Evolutionary conservation across 306 rosid genomes (phyloP).

Genomic region (Pachyrhizus erosus): DNA sequence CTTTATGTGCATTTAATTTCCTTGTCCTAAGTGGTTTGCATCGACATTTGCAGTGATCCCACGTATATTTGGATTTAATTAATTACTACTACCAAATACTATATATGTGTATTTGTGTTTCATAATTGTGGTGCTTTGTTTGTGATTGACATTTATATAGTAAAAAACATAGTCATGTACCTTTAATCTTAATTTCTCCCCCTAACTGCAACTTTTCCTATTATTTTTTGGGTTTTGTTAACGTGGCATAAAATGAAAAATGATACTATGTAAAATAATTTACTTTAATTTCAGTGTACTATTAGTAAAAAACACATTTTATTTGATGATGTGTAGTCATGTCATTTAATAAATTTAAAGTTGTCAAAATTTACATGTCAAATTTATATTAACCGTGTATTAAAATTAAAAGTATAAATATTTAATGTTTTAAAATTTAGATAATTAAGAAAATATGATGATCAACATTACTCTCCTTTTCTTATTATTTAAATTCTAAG

Average conservation of each 20-base stretch:
- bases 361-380: too few relatives aligned
- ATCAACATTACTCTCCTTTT: background rate
- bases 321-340: background rate
- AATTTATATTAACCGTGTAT: too few relatives aligned
- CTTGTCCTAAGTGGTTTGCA: conserved; percentile 18
- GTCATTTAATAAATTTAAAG: background rate
- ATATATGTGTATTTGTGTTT: background rate
- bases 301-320: too few relatives aligned
- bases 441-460: background rate
- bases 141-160: background rate
- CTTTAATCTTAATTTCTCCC: background rate
- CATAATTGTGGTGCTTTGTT: background rate
- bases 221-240: background rate
- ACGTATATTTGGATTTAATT: background rate
- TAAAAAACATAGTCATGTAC: background rate
- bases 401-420: background rate
- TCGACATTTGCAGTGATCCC: background rate
- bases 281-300: too few relatives aligned
- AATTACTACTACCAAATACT: background rate
- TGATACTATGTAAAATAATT: too few relatives aligned
- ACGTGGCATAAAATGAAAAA: background rate
- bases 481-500: background rate
- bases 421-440: background rate
- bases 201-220: background rate
- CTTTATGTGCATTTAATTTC: conserved; percentile 42